Base-by-base conservation (phyloP, 352 stramenopile species). In the Thraustochytrium sp. region DNA sequence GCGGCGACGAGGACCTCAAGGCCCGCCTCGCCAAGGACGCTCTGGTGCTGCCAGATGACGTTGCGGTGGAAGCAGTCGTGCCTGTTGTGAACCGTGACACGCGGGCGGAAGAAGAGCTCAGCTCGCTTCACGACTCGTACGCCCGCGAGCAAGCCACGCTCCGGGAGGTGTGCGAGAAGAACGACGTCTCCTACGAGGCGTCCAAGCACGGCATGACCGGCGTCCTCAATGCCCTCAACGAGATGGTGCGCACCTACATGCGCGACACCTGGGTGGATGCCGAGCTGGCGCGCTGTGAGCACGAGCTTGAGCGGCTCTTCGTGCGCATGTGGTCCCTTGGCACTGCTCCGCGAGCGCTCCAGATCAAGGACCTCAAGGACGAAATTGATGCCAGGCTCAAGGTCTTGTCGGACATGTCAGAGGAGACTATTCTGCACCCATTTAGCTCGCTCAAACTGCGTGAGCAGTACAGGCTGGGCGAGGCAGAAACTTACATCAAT, bases 31-130 rank as follows among this genome's bases (percentile, higher is more conserved):
- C 84, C 89, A 21, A 84, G 40, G 13, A 85, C 88, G 55, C 87
- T 65, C 13, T n/a, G n/a, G n/a, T 89, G 85, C n/a, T 85, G 88
- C n/a, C 86, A 85, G 2, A 86, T 90, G 40, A 53, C 89, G n/a
- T n/a, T n/a, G n/a, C n/a, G n/a, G n/a, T n/a, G n/a, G n/a, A n/a
- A n/a, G n/a, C n/a, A n/a, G n/a, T n/a, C n/a, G n/a, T n/a, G n/a
- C n/a, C n/a, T n/a, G n/a, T n/a, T n/a, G n/a, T n/a, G n/a, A n/a
- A n/a, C n/a, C n/a, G n/a, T n/a, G n/a, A n/a, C n/a, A n/a, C n/a
- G n/a, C n/a, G 88, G 87, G 4, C 89, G 78, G n/a, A n/a, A 2
- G 85, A 85, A 0, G 88, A 86, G 55, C 75, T 87, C 37, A 65
- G 85, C 21, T 51, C 49, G 18, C 49, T 55, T 55, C 18, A 18